Evolutionary conservation across 1,284 basidiomycete genomes (phyloP).

Genomic region (Tilletia indica): DNA sequence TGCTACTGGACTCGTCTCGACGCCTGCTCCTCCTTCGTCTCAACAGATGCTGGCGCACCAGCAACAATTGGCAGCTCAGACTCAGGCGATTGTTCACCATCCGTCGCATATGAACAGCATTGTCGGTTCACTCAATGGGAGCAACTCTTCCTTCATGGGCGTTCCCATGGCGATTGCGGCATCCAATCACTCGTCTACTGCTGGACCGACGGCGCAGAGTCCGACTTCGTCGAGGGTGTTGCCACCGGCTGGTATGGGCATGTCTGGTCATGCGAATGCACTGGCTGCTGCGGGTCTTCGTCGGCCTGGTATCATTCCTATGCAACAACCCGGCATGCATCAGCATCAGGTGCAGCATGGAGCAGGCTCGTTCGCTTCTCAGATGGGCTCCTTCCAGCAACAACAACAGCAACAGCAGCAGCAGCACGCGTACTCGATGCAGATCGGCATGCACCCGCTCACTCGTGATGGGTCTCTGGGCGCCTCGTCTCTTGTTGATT

Average conservation of each 20-base stretch:
- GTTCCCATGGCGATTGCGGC: neutral
- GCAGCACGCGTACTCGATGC: neutral
- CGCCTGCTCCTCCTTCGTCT: neutral
- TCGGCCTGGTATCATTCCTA: constrained; percentile 4
- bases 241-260: neutral
- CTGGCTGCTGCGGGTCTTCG: constrained; percentile 7
- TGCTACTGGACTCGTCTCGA: neutral
- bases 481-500: too few relatives aligned
- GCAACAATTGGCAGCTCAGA: constrained; percentile 7
- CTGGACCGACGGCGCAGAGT: neutral
- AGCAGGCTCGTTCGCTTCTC: too few relatives aligned
- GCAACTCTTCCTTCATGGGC: neutral
- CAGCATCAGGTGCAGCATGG: neutral
- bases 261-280: constrained; percentile 17
- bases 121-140: neutral
- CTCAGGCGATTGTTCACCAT: neutral
- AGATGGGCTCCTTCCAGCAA: neutral
- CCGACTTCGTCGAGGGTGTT: constrained; percentile 8
- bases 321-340: neutral
- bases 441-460: neutral
- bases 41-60: constrained; percentile 17
- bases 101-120: constrained; percentile 7
- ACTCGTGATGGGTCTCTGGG: neutral
- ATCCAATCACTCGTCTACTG: neutral
- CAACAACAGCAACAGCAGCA: neutral